Base-by-base conservation (phyloP, 352 stramenopile genomes). In the Globisporangium alternatum region DNA sequence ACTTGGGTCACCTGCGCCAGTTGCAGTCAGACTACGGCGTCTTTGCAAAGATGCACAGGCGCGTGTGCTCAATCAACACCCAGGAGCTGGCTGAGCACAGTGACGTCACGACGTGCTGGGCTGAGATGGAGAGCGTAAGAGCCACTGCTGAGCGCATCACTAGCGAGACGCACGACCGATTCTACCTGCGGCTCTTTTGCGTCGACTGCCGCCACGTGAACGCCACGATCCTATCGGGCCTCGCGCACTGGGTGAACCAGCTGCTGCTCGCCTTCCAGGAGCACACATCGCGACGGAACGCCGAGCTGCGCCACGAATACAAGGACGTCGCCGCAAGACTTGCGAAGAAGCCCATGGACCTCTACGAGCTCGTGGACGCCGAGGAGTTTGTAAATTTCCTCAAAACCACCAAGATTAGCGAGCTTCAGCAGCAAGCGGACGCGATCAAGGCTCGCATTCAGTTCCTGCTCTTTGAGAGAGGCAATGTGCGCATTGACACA, bases 311-410 rank as follows among this genome's bases (percentile, higher is more conserved):
- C 0, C 75, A 89, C 8, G 70, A 87, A 37, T 94, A 91, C 64
- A 92, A 94, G 45, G 81, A 93, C 22, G 80, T 91, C 12, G 83
- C 81, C 7, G 77, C 71, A 33, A 66, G 70, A 37, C 62, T 94
- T 0, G 71, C 76, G 0, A 90, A 85, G 60, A 85, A 83, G 22
- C 83, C 86, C 0, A 63, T 86, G 22, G 79, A 92, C 66, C 69
- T 92, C 28, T 84, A 92, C 45, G 86, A 94, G 30, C 72, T 94
- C 1, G 80, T 92, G 1, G 81, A 91, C 45, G 61, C 75, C 0
- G 86, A 94, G 56, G 69, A 44, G 2, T 94, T 90, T 64, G 66
- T 89, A 0, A 56, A 74, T 15, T 66, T 55, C 4, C 66, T 94
- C 0, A 89, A 90, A 25, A 56, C 59, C 1, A 59, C 49, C 3